A percentile compares a stretch with the other conserved stretches of the same genome.
These are phyloP conservation scores for Ulota crispa DNA, from an alignment of 225 moss, liverwort and hornwort genomes.

Conservation along the genomic window DNA sequence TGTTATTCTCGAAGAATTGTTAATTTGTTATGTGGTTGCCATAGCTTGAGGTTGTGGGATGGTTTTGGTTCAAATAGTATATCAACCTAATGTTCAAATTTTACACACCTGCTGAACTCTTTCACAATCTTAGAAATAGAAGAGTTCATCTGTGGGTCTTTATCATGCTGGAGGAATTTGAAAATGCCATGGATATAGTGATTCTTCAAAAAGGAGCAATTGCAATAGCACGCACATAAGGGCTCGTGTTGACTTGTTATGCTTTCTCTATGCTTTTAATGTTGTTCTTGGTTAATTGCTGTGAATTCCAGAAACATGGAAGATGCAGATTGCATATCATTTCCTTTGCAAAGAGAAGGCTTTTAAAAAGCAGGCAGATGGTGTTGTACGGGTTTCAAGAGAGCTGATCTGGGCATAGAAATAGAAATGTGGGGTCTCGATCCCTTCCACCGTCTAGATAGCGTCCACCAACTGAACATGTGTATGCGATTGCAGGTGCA, in stretches of 20 bases:
- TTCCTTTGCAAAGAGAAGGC: neutral
- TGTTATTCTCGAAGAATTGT: neutral
- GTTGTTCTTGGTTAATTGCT: neutral
- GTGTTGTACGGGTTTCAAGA: neutral
- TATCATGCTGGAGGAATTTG: neutral
- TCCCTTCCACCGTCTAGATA: neutral
- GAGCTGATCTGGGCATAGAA: neutral
- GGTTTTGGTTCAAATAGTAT: neutral
- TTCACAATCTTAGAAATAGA: neutral
- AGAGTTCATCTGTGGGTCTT: neutral
- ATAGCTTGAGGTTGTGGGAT: neutral
- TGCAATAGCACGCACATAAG: neutral
- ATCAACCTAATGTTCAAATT: neutral
- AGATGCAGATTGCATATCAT: neutral
- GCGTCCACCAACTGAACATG: slow-evolving; percentile 15
- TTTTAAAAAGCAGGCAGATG: neutral
- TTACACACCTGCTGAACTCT: neutral
- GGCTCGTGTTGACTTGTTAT: neutral
- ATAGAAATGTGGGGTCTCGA: neutral
- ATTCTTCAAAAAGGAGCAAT: neutral
- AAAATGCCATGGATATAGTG: neutral
- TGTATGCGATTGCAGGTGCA: slow-evolving; percentile 35
- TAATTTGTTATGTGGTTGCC: neutral
- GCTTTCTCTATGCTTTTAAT: neutral
- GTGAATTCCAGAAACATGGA: neutral